Conservation (phyloP, 2,329 filamentous ascomycete genomes). For the Aspergillus ibericus region DNA sequence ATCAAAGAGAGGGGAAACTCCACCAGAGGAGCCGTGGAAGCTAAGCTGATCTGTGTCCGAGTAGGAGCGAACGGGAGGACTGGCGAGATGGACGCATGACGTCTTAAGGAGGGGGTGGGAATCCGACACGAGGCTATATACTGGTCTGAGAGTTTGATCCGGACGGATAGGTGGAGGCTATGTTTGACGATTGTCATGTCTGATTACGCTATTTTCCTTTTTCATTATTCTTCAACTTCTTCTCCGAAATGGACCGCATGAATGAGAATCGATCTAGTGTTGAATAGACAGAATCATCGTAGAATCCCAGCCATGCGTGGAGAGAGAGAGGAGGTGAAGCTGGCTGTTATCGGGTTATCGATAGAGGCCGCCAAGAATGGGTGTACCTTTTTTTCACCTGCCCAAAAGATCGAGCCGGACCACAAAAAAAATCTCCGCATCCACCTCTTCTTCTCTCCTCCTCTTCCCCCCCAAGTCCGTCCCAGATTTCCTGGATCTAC, state of each 20-base stretch:
- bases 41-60: neutral
- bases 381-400: slow-evolving; percentile 34
- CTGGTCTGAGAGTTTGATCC: neutral
- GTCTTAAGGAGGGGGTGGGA: neutral
- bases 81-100: neutral
- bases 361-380: slow-evolving; percentile 22
- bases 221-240: neutral
- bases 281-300: too few species aligned
- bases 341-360: slow-evolving; percentile 18
- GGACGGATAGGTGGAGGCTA: slow-evolving; percentile 10
- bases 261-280: neutral
- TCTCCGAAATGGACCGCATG: neutral
- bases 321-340: neutral
- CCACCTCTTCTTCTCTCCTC: slow-evolving; percentile 28
- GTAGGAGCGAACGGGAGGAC: neutral
- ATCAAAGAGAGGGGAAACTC: neutral
- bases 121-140: neutral
- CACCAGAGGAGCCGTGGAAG: neutral
- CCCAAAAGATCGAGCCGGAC: slow-evolving; percentile 23
- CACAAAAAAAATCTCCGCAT: slow-evolving; percentile 28
- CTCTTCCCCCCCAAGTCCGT: slow-evolving; percentile 22
- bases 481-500: slow-evolving; percentile 15
- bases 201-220: slow-evolving; percentile 20
- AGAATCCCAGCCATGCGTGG: neutral
- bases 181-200: slow-evolving; percentile 23